phyloP scores from a whole-genome alignment of 2,329 filamentous ascomycete species.

The Tetracladium maxilliforme region DNA sequence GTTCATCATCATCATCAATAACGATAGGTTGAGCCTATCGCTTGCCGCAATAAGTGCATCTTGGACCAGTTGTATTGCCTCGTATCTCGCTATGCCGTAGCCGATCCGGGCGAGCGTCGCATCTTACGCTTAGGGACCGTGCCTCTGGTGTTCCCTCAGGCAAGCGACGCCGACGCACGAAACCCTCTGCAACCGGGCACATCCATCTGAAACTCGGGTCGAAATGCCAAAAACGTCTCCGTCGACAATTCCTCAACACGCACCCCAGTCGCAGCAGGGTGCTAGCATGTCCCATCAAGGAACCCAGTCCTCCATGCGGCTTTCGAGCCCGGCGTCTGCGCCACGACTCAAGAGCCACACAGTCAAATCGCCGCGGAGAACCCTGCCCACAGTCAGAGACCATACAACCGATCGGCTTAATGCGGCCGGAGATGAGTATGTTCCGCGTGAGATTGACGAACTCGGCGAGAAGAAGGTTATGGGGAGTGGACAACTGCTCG shows the following conservation, averaged over 20 bases:
- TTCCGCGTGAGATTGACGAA: slow-evolving; percentile 85
- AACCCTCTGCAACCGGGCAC: slow-evolving; percentile 22
- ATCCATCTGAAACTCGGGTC: slow-evolving; percentile 36
- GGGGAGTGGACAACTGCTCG: slow-evolving; percentile 65
- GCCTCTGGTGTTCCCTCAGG: too few species aligned
- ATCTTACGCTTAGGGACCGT: too few species aligned
- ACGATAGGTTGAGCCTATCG: too few species aligned
- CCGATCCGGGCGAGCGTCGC: too few species aligned
- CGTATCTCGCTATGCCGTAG: too few species aligned
- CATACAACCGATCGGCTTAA: slow-evolving; percentile 95
- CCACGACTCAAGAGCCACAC: slow-evolving; percentile 73
- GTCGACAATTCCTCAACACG: slow-evolving; percentile 34
- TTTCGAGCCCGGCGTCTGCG: slow-evolving; percentile 35
- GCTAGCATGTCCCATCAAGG: slow-evolving; percentile 11
- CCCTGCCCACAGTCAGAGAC: slow-evolving; percentile 86
- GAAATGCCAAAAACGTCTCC: slow-evolving; percentile 25
- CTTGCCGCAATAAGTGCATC: too few species aligned
- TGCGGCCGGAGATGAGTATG: slow-evolving; percentile 80
- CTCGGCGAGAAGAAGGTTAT: slow-evolving; percentile 91
- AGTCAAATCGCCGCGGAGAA: slow-evolving; percentile 76
- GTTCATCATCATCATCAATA: too few species aligned
- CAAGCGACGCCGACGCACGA: slow-evolving; percentile 19
- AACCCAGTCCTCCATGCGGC: slow-evolving; percentile 13
- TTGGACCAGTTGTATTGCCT: too few species aligned
- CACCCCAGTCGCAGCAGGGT: slow-evolving; percentile 16